Base-by-base conservation (phyloP, 352 stramenopile species). In the Pythium volutum region DNA sequence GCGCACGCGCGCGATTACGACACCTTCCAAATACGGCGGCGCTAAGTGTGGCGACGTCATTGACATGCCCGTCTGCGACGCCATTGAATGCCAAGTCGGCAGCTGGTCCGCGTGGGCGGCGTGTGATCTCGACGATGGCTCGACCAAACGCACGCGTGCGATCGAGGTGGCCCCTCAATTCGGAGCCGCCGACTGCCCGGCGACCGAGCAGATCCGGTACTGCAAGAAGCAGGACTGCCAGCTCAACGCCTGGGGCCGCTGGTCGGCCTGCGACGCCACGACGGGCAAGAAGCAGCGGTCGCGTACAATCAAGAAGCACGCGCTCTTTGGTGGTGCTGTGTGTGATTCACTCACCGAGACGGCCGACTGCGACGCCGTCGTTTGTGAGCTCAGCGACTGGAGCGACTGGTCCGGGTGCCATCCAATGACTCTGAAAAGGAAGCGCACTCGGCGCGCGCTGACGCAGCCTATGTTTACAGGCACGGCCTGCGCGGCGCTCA, bases 361-460 rank as follows among this genome's bases (percentile, higher is more conserved):
- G 3, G 69, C 48, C 18, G 73, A 57, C 34, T 93, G 83, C 27
- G 66, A 75, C 18, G 31, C 66, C 4, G 65, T 70, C 0, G 50
- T 75, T 23, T 92, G 82, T 25, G 49, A 57, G 22, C 50, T 88
- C 0, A 64, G 76, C 16, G 69, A 71, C 47, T 90, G 80, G 80
- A 71, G 62, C 16, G 45, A 33, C 20, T 90, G 78, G 77, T 81
- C 76, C 0, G 70, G 59, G 0, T 90, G 78, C 43, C 62, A 87
- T 33, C 60, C 71, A 0, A 47, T 16, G 11, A 76, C 60, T 0
- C 34, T 69, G 22, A 75, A 57, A 41, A 79, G 71, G 56, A 67
- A 66, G 22, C 74, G 76, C 18, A 77, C 67, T 3, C 76, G 78
- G 1, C 77, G 70, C 1, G 68, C 75, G 49, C 15, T 70, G 2